Conservation (phyloP, 371 early-diverging fungal genomes). For the Mucor circinelloides region DNA sequence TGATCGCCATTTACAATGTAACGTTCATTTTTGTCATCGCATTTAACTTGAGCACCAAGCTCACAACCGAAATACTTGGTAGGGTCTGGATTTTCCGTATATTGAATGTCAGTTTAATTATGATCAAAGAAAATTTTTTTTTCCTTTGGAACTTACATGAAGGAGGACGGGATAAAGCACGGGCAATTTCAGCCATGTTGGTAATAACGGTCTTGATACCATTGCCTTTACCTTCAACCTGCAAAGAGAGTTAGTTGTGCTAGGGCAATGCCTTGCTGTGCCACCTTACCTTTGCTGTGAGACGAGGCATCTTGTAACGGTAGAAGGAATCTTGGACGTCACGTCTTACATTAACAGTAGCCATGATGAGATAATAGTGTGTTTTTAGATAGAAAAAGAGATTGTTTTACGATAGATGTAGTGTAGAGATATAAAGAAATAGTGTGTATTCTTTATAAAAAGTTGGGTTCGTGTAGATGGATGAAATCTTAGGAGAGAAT, state of each 20-base stretch:
- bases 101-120: background rate
- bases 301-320: constrained; percentile 99
- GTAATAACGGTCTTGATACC: constrained; percentile 99
- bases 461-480: background rate
- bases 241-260: background rate
- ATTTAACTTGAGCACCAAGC: constrained; percentile 94
- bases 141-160: constrained; percentile 54
- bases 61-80: constrained; percentile 97
- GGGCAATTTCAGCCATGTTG: constrained; percentile 96
- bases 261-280: background rate
- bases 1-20: constrained; percentile 99
- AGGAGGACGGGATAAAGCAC: constrained; percentile 92
- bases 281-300: constrained; percentile 74
- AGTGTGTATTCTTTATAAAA: background rate
- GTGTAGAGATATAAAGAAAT: background rate
- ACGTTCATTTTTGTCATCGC: constrained; percentile 88
- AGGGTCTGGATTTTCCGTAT: constrained; percentile 51
- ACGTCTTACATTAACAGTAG: constrained; percentile 84
- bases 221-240: constrained; percentile 98
- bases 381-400: background rate
- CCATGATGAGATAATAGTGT: constrained; percentile 59
- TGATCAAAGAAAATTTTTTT: background rate
- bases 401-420: background rate
- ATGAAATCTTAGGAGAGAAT: constrained; percentile 12
- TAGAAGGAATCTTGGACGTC: constrained; percentile 94